phyloP scores from a whole-genome alignment of 169 alveolate species.

The Theileria sp. region DNA sequence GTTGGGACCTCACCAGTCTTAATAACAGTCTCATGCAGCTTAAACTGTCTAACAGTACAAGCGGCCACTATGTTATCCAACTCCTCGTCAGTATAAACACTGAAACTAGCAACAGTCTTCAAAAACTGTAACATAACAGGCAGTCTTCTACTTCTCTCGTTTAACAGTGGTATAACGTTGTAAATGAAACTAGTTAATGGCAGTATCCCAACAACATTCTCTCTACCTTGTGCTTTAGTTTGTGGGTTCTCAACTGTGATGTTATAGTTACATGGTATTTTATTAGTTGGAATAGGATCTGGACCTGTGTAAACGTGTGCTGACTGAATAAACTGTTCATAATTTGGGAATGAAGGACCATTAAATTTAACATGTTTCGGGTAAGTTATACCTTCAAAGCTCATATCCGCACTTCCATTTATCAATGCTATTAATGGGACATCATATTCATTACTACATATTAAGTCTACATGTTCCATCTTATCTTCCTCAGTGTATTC shows the following conservation, averaged over 20 bases:
- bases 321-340: background rate
- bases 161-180: conserved; percentile 40
- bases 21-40: conserved; percentile 54
- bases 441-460: background rate
- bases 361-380: background rate
- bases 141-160: conserved; percentile 24
- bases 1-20: conserved; percentile 25
- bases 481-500: conserved; percentile 33
- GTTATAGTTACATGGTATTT: background rate
- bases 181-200: conserved; percentile 10
- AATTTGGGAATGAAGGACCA: background rate
- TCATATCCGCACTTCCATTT: background rate
- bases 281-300: background rate
- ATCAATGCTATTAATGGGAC: background rate
- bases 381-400: background rate
- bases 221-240: background rate
- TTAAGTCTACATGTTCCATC: background rate
- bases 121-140: conserved; percentile 36
- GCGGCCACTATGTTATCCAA: conserved; percentile 41
- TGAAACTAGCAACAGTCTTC: conserved; percentile 29
- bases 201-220: conserved; percentile 8
- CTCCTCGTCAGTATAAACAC: conserved; percentile 24
- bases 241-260: background rate
- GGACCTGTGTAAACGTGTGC: background rate
- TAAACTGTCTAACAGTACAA: conserved; percentile 37